These are phyloP conservation scores for Tympanopsis confertula DNA, from an alignment of 2,329 filamentous ascomycete species.

Conservation along the genomic window DNA sequence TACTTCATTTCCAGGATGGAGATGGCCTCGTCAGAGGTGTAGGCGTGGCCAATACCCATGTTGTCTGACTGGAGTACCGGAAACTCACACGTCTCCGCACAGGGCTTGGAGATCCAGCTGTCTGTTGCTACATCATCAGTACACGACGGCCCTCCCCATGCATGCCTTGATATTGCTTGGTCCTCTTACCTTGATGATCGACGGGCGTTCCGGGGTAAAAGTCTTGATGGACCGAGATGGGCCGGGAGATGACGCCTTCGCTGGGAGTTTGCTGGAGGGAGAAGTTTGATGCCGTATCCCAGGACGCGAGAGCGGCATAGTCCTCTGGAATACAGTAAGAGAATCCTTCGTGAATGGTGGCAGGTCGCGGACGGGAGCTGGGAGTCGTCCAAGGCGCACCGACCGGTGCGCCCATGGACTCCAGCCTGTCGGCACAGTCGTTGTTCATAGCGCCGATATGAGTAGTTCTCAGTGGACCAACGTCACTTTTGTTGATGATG, in stretches of 20 bases:
- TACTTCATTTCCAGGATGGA: slow-evolving; percentile 51
- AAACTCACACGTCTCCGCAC: slow-evolving; percentile 43
- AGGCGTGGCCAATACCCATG: slow-evolving; percentile 48
- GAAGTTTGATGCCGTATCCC: slow-evolving; percentile 41
- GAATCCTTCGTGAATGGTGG: slow-evolving; percentile 50
- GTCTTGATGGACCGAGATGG: slow-evolving; percentile 45
- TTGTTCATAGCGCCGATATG: slow-evolving; percentile 37
- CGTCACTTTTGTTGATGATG: slow-evolving; percentile 33
- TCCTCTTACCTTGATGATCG: slow-evolving; percentile 37
- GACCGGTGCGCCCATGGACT: slow-evolving; percentile 30
- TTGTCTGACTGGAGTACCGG: slow-evolving; percentile 42
- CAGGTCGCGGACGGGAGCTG: slow-evolving; percentile 39
- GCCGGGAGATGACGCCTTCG: slow-evolving; percentile 37
- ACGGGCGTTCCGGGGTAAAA: slow-evolving; percentile 31
- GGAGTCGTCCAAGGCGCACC: slow-evolving; percentile 41
- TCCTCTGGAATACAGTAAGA: slow-evolving; percentile 45
- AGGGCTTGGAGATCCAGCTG: slow-evolving; percentile 41
- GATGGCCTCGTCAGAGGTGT: slow-evolving; percentile 49
- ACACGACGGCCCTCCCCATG: slow-evolving; percentile 7
- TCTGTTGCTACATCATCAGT: slow-evolving; percentile 18
- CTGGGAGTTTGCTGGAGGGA: slow-evolving; percentile 36
- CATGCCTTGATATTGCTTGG: slow-evolving; percentile 7
- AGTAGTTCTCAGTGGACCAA: slow-evolving; percentile 26
- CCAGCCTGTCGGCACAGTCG: slow-evolving; percentile 33
- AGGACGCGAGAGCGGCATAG: slow-evolving; percentile 37